Conservation (phyloP, 257 asterid species). For the Lavandula angustifolia region DNA sequence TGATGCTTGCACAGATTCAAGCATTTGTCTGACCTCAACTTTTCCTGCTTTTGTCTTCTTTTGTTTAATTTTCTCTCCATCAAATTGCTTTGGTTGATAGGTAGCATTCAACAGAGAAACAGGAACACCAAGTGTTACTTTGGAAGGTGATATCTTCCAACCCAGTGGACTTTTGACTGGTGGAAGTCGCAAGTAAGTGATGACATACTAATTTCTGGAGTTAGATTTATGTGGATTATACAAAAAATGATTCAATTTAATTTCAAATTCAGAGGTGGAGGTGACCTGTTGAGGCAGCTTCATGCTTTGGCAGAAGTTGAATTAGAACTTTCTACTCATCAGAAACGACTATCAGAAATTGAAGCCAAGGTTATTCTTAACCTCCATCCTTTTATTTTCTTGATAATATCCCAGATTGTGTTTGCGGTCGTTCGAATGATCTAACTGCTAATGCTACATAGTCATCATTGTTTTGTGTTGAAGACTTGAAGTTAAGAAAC, state of each 20-base stretch:
- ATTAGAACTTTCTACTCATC: slow-evolving; percentile 61
- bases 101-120: slow-evolving; percentile 73
- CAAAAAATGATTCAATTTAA: slow-evolving; percentile 1
- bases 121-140: slow-evolving; percentile 71
- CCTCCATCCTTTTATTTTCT: slow-evolving; percentile 9
- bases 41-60: slow-evolving; percentile 15
- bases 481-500: not conserved
- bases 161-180: slow-evolving; percentile 97
- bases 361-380: slow-evolving; percentile 64
- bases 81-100: slow-evolving; percentile 44
- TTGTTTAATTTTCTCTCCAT: slow-evolving; percentile 22
- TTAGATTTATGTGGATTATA: slow-evolving; percentile 16
- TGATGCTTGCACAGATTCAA: not conserved
- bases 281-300: slow-evolving; percentile 79
- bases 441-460: not conserved
- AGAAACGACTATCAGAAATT: slow-evolving; percentile 59
- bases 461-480: slow-evolving; percentile 19
- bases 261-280: slow-evolving; percentile 76
- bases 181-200: slow-evolving; percentile 89
- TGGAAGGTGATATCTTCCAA: slow-evolving; percentile 92
- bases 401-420: slow-evolving; percentile 8
- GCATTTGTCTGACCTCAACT: not conserved
- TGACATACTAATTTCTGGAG: slow-evolving; percentile 26
- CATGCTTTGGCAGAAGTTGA: slow-evolving; percentile 85
- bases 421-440: not conserved